These are phyloP conservation scores for Hypoxylon trugodes DNA, from an alignment of 495 filamentous ascomycete species.

Conservation along the genomic window DNA sequence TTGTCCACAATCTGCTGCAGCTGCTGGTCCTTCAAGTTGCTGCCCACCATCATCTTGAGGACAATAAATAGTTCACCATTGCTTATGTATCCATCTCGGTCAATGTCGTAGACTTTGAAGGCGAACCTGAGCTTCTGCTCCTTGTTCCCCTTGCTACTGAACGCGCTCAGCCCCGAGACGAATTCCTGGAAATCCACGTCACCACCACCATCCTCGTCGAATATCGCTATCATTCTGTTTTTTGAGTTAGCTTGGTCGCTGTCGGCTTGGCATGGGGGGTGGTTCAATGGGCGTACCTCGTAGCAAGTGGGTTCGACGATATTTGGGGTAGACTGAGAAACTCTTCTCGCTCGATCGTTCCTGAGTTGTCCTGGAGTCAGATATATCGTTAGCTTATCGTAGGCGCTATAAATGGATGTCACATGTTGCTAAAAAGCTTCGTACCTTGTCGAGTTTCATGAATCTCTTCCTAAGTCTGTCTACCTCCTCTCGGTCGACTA, in stretches of 20 bases:
- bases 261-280: too few relatives aligned
- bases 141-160: constrained; percentile 98
- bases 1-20: constrained; percentile 99
- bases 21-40: constrained; percentile 98
- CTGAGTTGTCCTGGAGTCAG: constrained; percentile 82
- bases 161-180: constrained; percentile 92
- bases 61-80: constrained; percentile 99
- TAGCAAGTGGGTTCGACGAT: constrained; percentile 96
- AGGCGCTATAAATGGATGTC: too few relatives aligned
- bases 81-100: constrained; percentile 97
- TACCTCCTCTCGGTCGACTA: constrained; percentile 97
- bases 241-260: constrained; percentile 13
- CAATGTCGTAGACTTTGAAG: constrained; percentile 99
- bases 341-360: constrained; percentile 97
- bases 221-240: constrained; percentile 95
- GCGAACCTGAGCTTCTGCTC: constrained; percentile 97
- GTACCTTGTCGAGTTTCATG: constrained; percentile 98
- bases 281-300: constrained; percentile 65
- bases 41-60: constrained; percentile 99
- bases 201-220: constrained; percentile 98
- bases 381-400: neutral
- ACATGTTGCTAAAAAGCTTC: too few relatives aligned
- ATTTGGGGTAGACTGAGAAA: constrained; percentile 98
- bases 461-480: constrained; percentile 95
- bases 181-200: constrained; percentile 99